These are phyloP conservation scores for Nitzschia sp. DNA, from an alignment of 108 stramenopile species.

Conservation along the genomic window DNA sequence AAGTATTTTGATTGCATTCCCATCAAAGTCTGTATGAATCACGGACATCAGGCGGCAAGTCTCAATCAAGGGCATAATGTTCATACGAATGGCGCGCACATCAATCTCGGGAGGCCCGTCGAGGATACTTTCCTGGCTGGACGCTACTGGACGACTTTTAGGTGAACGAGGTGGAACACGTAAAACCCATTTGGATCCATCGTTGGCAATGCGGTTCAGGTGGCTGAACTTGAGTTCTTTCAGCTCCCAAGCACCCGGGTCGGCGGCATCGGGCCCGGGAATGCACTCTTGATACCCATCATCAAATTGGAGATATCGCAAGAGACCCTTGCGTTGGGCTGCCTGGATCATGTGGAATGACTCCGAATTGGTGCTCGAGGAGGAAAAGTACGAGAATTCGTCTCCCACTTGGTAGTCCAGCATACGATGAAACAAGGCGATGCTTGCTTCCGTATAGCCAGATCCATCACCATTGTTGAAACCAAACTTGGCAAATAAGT, in stretches of 20 bases:
- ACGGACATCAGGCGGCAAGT: conserved; percentile 78
- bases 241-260: conserved; percentile 42
- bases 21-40: conserved; percentile 58
- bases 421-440: conserved; percentile 66
- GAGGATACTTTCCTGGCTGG: conserved; percentile 8
- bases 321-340: conserved; percentile 50
- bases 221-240: conserved; percentile 73
- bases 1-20: conserved; percentile 55
- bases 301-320: conserved; percentile 75
- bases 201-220: conserved; percentile 62
- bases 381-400: conserved; percentile 65
- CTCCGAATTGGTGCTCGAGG: conserved; percentile 6
- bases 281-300: conserved; percentile 80
- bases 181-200: conserved; percentile 58
- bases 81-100: conserved; percentile 35
- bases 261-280: conserved; percentile 4
- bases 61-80: conserved; percentile 51
- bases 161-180: conserved; percentile 43
- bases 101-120: conserved; percentile 32
- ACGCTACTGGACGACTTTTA: conserved; percentile 39
- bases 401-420: conserved; percentile 53
- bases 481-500: conserved; percentile 81
- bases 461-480: conserved; percentile 89
- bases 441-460: conserved; percentile 62
- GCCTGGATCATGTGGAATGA: neutral